These are phyloP conservation scores for Fusarium sororula DNA, from an alignment of 2,329 filamentous ascomycete genomes.

Conservation along the genomic window DNA sequence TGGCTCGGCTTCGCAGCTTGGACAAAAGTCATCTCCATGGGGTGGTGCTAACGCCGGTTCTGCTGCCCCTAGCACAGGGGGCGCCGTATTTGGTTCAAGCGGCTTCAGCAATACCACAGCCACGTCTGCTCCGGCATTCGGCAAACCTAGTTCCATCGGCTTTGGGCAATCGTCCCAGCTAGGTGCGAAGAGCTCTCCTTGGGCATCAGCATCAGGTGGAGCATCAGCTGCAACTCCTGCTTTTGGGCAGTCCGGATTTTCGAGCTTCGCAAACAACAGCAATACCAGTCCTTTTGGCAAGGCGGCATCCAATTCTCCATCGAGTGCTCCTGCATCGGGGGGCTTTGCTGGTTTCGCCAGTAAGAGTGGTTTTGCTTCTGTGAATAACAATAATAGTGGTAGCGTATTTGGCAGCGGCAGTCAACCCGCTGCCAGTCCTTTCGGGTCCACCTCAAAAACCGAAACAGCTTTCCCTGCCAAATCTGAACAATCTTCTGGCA, in stretches of 20 bases:
- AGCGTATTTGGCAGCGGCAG: conserved; percentile 50
- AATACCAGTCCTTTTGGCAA: conserved; percentile 52
- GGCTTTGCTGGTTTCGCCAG: conserved; percentile 65
- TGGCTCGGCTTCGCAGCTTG: conserved; percentile 56
- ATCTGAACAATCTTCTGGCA: conserved; percentile 44
- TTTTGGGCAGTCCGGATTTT: conserved; percentile 65
- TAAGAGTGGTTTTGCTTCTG: conserved; percentile 64
- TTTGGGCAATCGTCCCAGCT: conserved; percentile 64
- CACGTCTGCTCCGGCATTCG: conserved; percentile 57
- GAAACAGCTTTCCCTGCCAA: conserved; percentile 43
- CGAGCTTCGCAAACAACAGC: conserved; percentile 50
- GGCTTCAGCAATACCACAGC: conserved; percentile 53
- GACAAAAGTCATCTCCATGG: conserved; percentile 64
- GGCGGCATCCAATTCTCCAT: conserved; percentile 38
- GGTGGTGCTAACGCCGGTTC: conserved; percentile 47
- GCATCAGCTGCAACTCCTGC: conserved; percentile 48
- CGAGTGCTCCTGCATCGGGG: conserved; percentile 49
- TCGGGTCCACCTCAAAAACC: conserved; percentile 39
- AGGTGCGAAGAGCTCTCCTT: conserved; percentile 62
- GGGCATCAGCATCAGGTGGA: conserved; percentile 50
- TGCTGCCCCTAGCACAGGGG: conserved; percentile 45
- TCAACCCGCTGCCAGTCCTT: conserved; percentile 48
- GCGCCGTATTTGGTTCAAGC: conserved; percentile 55
- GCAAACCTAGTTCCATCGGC: conserved; percentile 56
- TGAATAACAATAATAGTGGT: conserved; percentile 49